Percentiles rank a stretch among this genome's conserved stretches.
phyloP scores from a whole-genome alignment of 2,329 filamentous ascomycete species.

The Botrytis galanthina region DNA sequence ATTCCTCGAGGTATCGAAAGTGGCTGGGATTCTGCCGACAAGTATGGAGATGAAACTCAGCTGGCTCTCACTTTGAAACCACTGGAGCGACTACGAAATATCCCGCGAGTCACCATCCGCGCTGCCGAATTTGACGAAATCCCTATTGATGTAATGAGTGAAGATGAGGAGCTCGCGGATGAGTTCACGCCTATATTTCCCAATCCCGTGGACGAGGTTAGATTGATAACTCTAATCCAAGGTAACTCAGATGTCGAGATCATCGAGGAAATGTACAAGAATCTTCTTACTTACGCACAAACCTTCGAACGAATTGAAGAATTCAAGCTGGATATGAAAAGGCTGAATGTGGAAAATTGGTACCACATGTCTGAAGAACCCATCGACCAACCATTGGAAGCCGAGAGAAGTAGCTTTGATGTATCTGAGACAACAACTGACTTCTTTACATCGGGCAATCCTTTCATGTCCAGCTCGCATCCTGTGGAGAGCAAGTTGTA shows the following conservation, averaged over 20 bases:
- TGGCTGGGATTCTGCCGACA: neutral
- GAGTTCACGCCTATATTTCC: neutral
- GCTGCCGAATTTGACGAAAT: neutral
- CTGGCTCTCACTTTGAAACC: neutral
- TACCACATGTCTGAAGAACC: no score
- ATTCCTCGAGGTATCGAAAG: neutral
- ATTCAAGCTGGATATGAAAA: neutral
- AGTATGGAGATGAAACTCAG: neutral
- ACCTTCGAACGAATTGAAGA: neutral
- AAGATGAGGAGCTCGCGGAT: neutral
- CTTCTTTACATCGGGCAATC: neutral
- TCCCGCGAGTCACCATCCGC: neutral
- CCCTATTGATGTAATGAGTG: accelerated
- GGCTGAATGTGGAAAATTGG: neutral
- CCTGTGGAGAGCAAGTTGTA: neutral
- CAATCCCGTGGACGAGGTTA: neutral
- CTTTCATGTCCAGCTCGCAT: neutral
- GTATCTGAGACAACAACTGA: neutral
- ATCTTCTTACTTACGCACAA: neutral
- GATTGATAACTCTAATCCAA: neutral
- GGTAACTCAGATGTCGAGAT: neutral
- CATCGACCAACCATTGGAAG: no score
- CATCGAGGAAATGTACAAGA: neutral
- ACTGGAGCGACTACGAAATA: neutral
- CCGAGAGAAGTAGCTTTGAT: neutral